Conservation (phyloP, 2,329 filamentous ascomycete genomes). For the Zasmidium angulare region DNA sequence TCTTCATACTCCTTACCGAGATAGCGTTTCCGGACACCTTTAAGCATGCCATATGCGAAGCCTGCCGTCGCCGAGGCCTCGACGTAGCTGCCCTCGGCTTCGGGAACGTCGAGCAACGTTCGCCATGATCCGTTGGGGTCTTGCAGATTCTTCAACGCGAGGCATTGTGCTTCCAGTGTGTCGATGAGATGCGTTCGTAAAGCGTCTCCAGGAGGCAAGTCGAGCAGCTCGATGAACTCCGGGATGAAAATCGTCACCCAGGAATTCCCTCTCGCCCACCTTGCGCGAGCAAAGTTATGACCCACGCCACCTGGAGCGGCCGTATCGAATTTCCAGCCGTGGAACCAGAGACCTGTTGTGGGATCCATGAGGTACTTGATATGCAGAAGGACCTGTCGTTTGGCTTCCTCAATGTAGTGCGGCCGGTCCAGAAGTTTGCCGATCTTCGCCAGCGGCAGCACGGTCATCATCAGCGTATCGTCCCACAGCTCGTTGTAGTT, state of each 20-base stretch:
- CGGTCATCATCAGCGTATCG: constrained; percentile 86
- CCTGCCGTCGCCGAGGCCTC: constrained; percentile 78
- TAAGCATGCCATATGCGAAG: constrained; percentile 77
- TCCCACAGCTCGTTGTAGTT: constrained; percentile 80
- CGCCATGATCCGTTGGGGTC: constrained; percentile 64
- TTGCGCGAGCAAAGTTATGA: constrained; percentile 57
- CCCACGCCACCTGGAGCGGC: constrained; percentile 51
- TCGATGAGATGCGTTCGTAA: constrained; percentile 60
- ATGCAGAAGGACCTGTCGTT: constrained; percentile 73
- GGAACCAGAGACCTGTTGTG: constrained; percentile 72
- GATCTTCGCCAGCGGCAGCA: constrained; percentile 77
- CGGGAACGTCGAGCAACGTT: constrained; percentile 68
- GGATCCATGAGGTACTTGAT: constrained; percentile 77
- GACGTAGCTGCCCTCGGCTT: constrained; percentile 67
- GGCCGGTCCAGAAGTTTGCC: constrained; percentile 68
- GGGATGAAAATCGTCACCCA: constrained; percentile 85
- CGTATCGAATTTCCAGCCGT: constrained; percentile 76
- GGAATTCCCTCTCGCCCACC: constrained; percentile 63
- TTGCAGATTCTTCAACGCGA: constrained; percentile 63
- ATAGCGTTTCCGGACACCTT: constrained; percentile 69
- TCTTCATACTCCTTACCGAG: constrained; percentile 61
- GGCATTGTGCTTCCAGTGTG: constrained; percentile 68
- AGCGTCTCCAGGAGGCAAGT: constrained; percentile 59
- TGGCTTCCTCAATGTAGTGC: constrained; percentile 74
- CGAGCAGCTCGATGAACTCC: constrained; percentile 73